Percentiles rank a stretch among this genome's conserved stretches.
These are phyloP conservation scores for thale cress (Arabidopsis thaliana) DNA, from an alignment of 345 rosid genomes.

Conservation along the genomic window TAIR10.1 NC_003070.9:11821501-11822000, in stretches of 20 bases:
- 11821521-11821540: conserved; percentile 58
- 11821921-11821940: neutral
- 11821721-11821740: conserved; percentile 28
- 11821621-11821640: conserved; percentile 50
- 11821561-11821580: conserved; percentile 86
- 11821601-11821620: conserved; percentile 79
- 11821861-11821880: conserved; percentile 38
- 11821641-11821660: conserved; percentile 77
- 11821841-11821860: neutral
- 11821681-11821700: neutral
- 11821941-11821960: neutral
- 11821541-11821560: conserved; percentile 69
- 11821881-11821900: conserved; percentile 40
- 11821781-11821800: conserved; percentile 32
- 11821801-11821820: conserved; percentile 39
- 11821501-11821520: conserved; percentile 54
- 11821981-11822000: neutral
- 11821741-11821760: conserved; percentile 5
- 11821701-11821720: conserved; percentile 14
- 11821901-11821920: conserved; percentile 46
- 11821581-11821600: conserved; percentile 84
- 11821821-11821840: neutral
- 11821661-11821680: conserved; percentile 74
- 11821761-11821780: conserved; percentile 9
- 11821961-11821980: conserved; percentile 6